A percentile compares a stretch with the other conserved stretches of the same genome.
phyloP scores from a whole-genome alignment of 2,329 filamentous ascomycete genomes.

The Trichophaea hybrida region DNA sequence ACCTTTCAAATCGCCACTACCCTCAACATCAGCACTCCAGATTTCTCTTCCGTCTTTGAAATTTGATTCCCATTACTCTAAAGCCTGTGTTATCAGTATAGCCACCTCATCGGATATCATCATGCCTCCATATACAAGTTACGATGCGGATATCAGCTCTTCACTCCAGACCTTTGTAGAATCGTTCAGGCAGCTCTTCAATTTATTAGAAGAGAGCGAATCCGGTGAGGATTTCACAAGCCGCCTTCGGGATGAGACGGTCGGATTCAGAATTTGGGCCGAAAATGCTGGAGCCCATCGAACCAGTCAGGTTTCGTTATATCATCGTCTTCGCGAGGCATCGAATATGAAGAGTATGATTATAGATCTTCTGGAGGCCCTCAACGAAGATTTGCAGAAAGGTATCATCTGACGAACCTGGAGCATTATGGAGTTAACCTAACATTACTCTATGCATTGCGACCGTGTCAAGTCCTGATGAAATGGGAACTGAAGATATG shows the following conservation, averaged over 20 bases:
- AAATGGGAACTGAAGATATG: neutral
- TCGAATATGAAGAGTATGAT: constrained; percentile 24
- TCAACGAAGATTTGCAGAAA: constrained; percentile 22
- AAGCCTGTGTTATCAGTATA: neutral
- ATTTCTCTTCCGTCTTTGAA: neutral
- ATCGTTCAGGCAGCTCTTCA: neutral
- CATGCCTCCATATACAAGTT: neutral
- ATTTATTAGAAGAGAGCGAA: neutral
- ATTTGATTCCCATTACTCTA: neutral
- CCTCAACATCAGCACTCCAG: neutral
- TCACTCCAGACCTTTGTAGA: neutral
- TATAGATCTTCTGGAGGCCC: constrained; percentile 15
- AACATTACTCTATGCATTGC: neutral
- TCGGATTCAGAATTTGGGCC: constrained; percentile 28
- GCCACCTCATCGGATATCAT: neutral
- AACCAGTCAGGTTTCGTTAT: constrained; percentile 27
- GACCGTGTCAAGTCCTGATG: neutral
- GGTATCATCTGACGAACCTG: constrained; percentile 11
- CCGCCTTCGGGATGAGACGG: neutral
- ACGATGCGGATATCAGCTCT: neutral
- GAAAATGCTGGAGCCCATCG: constrained; percentile 29
- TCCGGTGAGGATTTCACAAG: neutral
- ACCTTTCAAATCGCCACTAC: neutral
- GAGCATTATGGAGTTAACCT: constrained; percentile 4
- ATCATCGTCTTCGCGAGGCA: constrained; percentile 29